These are phyloP conservation scores for Ramichloridium luteum DNA, from an alignment of 2,329 filamentous ascomycete genomes.

Conservation along the genomic window DNA sequence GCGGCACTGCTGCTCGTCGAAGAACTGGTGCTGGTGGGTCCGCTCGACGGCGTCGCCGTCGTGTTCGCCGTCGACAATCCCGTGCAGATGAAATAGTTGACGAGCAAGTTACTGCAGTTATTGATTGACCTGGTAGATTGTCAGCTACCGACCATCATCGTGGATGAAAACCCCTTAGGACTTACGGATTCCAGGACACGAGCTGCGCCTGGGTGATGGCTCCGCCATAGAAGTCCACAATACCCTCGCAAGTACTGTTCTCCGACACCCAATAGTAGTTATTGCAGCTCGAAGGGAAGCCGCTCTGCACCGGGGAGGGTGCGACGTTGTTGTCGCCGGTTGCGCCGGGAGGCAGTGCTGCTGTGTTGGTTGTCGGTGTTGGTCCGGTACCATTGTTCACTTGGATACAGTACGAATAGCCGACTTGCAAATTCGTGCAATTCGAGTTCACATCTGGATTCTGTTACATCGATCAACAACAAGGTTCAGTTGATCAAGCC, in stretches of 20 bases:
- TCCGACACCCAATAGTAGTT: not conserved
- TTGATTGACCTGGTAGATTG: not conserved
- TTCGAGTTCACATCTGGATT: not conserved
- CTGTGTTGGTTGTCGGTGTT: not conserved
- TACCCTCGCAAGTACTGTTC: conserved; percentile 1
- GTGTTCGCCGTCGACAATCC: not conserved
- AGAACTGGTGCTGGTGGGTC: not conserved
- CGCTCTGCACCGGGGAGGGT: conserved; percentile 1
- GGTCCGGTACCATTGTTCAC: not conserved
- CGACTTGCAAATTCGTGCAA: not conserved
- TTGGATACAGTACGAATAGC: conserved; percentile 1
- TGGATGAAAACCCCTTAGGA: not conserved
- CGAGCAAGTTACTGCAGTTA: conserved; percentile 1
- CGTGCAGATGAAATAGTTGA: not conserved
- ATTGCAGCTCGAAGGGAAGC: conserved; percentile 1
- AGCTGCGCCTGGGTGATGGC: not conserved
- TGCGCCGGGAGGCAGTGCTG: not conserved
- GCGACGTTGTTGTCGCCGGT: not conserved
- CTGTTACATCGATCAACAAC: not conserved
- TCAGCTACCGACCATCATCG: not conserved
- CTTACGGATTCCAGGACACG: conserved; percentile 1
- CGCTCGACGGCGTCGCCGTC: not conserved
- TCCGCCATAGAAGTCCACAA: not conserved
- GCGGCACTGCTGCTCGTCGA: not conserved
- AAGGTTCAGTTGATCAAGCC: too few relatives aligned